These are phyloP conservation scores for Aspergillus sojae DNA, from an alignment of 2,329 filamentous ascomycete species.

Conservation along the genomic window DNA sequence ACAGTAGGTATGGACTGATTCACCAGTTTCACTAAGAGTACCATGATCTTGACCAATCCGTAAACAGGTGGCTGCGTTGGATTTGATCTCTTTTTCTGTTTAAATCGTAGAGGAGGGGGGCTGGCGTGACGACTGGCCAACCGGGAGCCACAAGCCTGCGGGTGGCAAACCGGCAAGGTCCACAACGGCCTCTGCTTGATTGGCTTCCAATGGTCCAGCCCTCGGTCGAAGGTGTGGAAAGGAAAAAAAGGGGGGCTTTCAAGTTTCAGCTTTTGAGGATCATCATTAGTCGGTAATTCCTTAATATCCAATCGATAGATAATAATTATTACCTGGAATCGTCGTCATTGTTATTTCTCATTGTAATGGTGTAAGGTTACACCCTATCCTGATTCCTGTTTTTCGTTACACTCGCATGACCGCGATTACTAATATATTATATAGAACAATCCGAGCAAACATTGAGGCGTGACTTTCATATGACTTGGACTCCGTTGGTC, in stretches of 20 bases:
- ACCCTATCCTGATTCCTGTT: not conserved
- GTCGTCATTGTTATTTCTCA: not conserved
- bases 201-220: constrained; percentile 7
- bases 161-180: constrained; percentile 7
- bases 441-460: not conserved
- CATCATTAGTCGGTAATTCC: not conserved
- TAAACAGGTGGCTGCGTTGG: not conserved
- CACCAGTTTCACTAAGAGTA: not conserved
- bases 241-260: constrained; percentile 1
- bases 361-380: not conserved
- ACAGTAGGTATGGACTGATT: constrained; percentile 1
- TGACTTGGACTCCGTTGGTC: not conserved
- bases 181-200: constrained; percentile 10
- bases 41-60: not conserved
- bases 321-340: not conserved
- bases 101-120: not conserved
- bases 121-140: constrained; percentile 1
- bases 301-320: not conserved
- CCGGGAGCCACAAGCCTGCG: not conserved
- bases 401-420: not conserved
- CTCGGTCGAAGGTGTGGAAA: not conserved
- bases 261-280: constrained; percentile 9
- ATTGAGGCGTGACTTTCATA: not conserved
- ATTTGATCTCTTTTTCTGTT: not conserved
- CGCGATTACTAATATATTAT: not conserved